Percentiles rank a stretch among this genome's conserved stretches.
Conservation (phyloP, 2,329 filamentous ascomycete genomes). For the Cercospora beticola region DNA sequence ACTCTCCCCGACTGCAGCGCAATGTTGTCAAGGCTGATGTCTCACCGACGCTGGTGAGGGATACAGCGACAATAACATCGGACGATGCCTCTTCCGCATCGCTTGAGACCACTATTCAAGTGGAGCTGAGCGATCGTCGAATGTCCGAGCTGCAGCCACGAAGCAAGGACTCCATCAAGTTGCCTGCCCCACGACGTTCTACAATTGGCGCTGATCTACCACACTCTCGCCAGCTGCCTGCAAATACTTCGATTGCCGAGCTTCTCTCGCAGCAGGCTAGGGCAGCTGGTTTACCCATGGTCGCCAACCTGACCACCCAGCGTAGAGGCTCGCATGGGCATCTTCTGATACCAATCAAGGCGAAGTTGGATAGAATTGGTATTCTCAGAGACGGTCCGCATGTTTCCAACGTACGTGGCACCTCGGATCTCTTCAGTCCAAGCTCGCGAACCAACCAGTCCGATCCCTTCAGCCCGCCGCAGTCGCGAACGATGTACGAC, state of each 20-base stretch:
- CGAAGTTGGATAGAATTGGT: slow-evolving; percentile 24
- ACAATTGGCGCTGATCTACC: background rate
- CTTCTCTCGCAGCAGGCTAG: slow-evolving; percentile 21
- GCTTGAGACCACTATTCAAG: slow-evolving; percentile 12
- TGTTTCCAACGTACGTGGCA: background rate
- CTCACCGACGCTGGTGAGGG: background rate
- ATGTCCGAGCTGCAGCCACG: background rate
- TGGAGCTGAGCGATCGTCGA: background rate
- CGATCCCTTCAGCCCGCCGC: slow-evolving; percentile 6
- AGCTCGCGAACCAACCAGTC: background rate
- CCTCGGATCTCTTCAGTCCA: slow-evolving; percentile 1
- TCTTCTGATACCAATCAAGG: slow-evolving; percentile 27
- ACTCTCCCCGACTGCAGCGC: slow-evolving; percentile 19
- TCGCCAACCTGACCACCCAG: slow-evolving; percentile 23
- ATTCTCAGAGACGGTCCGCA: slow-evolving; percentile 15
- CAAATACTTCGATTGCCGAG: slow-evolving; percentile 13
- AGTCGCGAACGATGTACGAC: slow-evolving; percentile 8
- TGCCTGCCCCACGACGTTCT: background rate
- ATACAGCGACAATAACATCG: background rate
- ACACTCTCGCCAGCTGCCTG: background rate
- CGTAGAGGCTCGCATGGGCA: slow-evolving; percentile 26
- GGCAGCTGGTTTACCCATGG: slow-evolving; percentile 21
- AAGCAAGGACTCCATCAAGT: background rate
- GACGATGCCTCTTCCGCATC: background rate
- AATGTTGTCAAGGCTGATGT: slow-evolving; percentile 15